These are phyloP conservation scores for Pseudocohnilembus persalinus DNA, from an alignment of 169 alveolate species.

Conservation along the genomic window DNA sequence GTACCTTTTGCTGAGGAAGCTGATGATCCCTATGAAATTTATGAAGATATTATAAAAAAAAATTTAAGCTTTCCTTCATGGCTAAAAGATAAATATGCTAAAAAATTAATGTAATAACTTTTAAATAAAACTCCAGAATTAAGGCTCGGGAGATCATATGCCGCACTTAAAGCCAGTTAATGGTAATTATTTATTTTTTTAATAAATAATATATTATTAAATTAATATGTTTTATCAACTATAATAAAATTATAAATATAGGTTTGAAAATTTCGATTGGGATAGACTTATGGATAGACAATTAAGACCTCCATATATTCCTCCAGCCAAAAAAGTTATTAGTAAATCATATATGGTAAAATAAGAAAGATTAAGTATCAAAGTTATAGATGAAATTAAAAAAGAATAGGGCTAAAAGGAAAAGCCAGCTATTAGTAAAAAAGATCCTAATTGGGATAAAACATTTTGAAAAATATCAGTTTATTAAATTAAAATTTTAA, in stretches of 20 bases:
- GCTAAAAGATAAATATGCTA: slow-evolving; percentile 50
- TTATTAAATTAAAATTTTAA: no score
- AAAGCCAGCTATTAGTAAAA: background rate
- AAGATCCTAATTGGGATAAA: background rate
- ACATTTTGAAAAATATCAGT: background rate
- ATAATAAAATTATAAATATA: no score
- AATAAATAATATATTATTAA: no score
- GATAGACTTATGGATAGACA: background rate
- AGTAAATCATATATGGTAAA: background rate
- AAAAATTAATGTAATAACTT: slow-evolving; percentile 37
- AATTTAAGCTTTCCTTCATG: slow-evolving; percentile 75
- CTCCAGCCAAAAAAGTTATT: slow-evolving; percentile 1
- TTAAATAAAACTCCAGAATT: slow-evolving; percentile 47
- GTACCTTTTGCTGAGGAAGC: slow-evolving; percentile 97
- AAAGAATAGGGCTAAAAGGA: background rate
- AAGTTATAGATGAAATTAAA: background rate
- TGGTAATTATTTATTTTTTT: slow-evolving; percentile 11
- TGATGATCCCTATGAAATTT: slow-evolving; percentile 94
- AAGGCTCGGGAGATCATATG: slow-evolving; percentile 43
- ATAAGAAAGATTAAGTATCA: background rate
- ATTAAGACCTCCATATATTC: background rate
- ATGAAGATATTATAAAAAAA: slow-evolving; percentile 92
- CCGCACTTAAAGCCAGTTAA: slow-evolving; percentile 30
- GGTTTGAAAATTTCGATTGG: background rate
- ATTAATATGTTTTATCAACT: no score